Evolutionary conservation across 2,329 filamentous ascomycete species (phyloP), one percentile per base, ranked within the genome.

Genomic region (Gnomoniopsis smithogilvyi): DNA sequence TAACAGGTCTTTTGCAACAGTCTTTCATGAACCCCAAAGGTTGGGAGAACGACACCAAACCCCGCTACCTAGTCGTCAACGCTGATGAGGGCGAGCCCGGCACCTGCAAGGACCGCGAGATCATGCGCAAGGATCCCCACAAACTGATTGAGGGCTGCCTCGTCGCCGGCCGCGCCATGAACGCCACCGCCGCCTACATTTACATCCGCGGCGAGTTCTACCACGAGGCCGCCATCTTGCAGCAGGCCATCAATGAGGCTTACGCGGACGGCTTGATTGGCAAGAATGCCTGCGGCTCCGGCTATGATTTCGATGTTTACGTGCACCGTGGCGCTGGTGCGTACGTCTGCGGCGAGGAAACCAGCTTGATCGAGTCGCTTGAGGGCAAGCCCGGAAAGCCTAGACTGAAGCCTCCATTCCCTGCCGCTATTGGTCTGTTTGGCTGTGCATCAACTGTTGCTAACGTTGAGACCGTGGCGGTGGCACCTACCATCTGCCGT

Each of bases 21-120:
- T 97, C 93, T 52, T 99, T 99, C 78, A 99, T 99, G 95, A 99
- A 99, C 83, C 93, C 94, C 83, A 97, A 97, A 79, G 95, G 92
- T 70, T 99, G 95, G 95, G 94, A 99, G 70, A 96, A 99, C 80
- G 95, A 98, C 75, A 89, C 77, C 69, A 96, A 96, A 78, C 95
- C 95, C 65, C 88, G 95, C 70, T 99, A 99, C 73, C 82, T 99
- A 57, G 94, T 99, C 63, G 92, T 99, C 80, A 99, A 99, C 72
- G 95, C 95, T 67, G 95, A 99, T 75, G 95, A 99, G 80, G 95
- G 95, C 71, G 95, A 99, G 78, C 95, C 95, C 33, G 95, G 95
- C 75, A 99, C 95, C 56, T 99, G 95, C 88, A 99, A 99, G 81
- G 95, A 99, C 77, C 89, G 95, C 72, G 95, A 99, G 77, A 99